These are phyloP conservation scores for Pichia paraexigua DNA, from an alignment of 805 yeast species.

Conservation along the genomic window DNA sequence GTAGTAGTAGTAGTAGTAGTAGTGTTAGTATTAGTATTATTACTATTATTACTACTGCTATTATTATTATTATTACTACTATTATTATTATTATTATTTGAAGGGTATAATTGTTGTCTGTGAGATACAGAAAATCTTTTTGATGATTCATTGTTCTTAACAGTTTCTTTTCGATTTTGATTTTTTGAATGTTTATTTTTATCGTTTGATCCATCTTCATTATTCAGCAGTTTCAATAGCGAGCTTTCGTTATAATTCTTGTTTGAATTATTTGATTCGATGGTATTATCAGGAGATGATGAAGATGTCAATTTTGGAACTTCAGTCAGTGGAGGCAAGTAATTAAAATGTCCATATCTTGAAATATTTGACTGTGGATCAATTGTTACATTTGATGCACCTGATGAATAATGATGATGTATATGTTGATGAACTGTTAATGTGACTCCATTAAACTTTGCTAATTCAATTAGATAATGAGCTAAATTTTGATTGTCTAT, in stretches of 20 bases:
- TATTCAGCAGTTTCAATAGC: slow-evolving; percentile 37
- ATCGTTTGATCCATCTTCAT: slow-evolving; percentile 11
- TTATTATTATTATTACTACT: no score
- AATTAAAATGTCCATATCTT: slow-evolving; percentile 65
- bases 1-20: no score
- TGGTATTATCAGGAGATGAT: slow-evolving; percentile 32
- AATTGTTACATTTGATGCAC: slow-evolving; percentile 22
- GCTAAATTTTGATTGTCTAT: slow-evolving; percentile 49
- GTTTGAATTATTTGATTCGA: slow-evolving; percentile 17
- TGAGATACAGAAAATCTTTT: not conserved
- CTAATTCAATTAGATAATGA: slow-evolving; percentile 50
- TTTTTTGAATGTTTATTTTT: not conserved
- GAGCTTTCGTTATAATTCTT: slow-evolving; percentile 31
- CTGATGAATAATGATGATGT: slow-evolving; percentile 64
- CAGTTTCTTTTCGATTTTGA: not conserved
- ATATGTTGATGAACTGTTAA: slow-evolving; percentile 80
- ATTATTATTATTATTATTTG: no score
- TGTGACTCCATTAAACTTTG: slow-evolving; percentile 46
- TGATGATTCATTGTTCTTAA: not conserved
- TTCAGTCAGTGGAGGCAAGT: slow-evolving; percentile 61
- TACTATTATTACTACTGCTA: no score
- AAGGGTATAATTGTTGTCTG: not conserved
- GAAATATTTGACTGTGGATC: slow-evolving; percentile 49
- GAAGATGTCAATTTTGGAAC: slow-evolving; percentile 65
- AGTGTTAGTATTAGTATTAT: no score